Percentiles rank a stretch among this genome's conserved stretches.
phyloP scores from a whole-genome alignment of 1,284 basidiomycete genomes.

The Sanguinoderma infundibulare region DNA sequence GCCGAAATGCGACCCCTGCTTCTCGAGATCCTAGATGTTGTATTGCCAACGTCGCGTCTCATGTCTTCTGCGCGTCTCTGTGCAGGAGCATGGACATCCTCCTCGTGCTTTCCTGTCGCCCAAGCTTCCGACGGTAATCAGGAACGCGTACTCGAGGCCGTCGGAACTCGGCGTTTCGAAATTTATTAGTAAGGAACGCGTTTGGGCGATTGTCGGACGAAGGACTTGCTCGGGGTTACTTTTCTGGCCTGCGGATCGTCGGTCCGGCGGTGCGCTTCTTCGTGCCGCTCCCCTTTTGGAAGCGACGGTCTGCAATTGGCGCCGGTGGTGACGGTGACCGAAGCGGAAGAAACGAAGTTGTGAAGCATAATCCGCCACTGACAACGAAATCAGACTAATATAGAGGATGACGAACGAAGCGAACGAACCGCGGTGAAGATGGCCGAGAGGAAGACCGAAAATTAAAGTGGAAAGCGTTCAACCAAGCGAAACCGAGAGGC shows the following conservation, averaged over 20 bases:
- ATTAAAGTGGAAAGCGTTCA: no score
- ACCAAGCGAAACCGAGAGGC: no score
- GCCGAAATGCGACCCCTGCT: slow-evolving; percentile 1
- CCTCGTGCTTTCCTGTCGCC: neutral
- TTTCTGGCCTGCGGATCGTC: neutral
- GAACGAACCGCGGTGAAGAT: no score
- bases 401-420: no score
- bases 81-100: neutral
- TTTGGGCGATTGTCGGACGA: neutral
- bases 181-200: neutral
- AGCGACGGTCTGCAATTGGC: neutral
- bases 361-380: no score
- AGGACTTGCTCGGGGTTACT: neutral
- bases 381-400: no score
- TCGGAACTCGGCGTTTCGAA: neutral
- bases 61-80: neutral
- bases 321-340: no score
- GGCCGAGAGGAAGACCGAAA: no score
- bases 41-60: neutral
- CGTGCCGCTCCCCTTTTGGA: neutral
- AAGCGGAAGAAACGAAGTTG: no score
- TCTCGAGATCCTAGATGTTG: neutral
- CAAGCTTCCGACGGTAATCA: neutral
- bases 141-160: neutral
- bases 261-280: neutral